These are phyloP conservation scores for Cynara cardunculus DNA, from an alignment of 129 eudicot species.

Conservation along the genomic window DNA sequence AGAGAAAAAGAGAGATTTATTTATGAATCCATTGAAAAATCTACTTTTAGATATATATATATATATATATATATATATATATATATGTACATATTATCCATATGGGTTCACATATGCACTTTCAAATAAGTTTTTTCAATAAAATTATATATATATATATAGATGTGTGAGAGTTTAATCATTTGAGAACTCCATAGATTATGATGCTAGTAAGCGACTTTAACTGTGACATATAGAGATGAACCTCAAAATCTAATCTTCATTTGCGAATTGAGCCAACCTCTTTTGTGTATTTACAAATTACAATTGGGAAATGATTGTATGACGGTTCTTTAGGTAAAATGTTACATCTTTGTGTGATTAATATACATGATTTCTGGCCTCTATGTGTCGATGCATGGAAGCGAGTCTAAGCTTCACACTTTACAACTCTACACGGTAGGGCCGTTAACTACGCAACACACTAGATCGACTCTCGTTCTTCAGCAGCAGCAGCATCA, in stretches of 20 bases:
- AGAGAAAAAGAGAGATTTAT: no score
- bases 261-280: background rate
- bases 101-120: no score
- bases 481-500: constrained; percentile 21
- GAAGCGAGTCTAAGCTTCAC: constrained; percentile 16
- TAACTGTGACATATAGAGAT: background rate
- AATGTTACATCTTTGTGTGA: background rate
- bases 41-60: no score
- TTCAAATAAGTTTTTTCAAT: no score
- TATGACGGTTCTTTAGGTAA: background rate
- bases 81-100: no score
- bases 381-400: constrained; percentile 6
- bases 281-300: background rate
- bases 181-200: no score
- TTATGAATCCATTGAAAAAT: no score
- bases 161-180: no score
- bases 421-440: constrained; percentile 3
- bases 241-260: background rate
- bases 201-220: no score
- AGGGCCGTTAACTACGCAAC: constrained; percentile 17
- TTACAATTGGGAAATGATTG: background rate
- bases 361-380: background rate
- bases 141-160: no score
- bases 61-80: no score
- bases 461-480: constrained; percentile 1